These are phyloP conservation scores for Chaetomium fimeti DNA, from an alignment of 495 filamentous ascomycete species.

Conservation along the genomic window DNA sequence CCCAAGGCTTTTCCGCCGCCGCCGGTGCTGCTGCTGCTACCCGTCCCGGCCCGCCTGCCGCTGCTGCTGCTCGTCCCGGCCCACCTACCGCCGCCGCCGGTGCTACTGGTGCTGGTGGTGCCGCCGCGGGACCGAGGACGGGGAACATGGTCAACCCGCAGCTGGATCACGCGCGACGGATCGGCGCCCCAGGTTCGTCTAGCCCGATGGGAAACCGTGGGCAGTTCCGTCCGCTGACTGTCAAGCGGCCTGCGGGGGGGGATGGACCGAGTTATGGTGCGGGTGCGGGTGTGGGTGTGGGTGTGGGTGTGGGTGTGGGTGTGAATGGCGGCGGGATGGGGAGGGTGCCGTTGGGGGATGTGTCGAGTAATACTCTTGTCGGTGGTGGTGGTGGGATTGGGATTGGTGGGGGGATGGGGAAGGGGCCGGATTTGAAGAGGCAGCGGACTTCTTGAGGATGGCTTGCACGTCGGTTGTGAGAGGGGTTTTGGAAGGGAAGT, in stretches of 20 bases:
- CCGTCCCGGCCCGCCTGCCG: neutral
- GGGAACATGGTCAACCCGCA: constrained; percentile 67
- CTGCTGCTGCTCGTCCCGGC: neutral
- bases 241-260: constrained; percentile 45
- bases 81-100: too few species aligned
- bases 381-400: too few species aligned
- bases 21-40: constrained; percentile 29
- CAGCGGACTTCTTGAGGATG: constrained; percentile 38
- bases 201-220: constrained; percentile 59
- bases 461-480: too few species aligned
- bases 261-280: neutral
- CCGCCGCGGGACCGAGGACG: too few species aligned
- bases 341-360: constrained; percentile 41
- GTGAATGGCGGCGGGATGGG: neutral
- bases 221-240: constrained; percentile 59
- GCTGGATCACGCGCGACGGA: constrained; percentile 62
- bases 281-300: neutral
- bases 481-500: neutral
- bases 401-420: neutral
- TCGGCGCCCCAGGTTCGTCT: constrained; percentile 66
- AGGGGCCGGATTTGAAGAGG: constrained; percentile 42
- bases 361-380: constrained; percentile 40
- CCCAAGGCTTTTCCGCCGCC: too few species aligned
- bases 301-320: neutral
- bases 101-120: too few species aligned